Base-by-base conservation (phyloP, 805 yeast species). In the Kodamaea hsintzibuensis region DNA sequence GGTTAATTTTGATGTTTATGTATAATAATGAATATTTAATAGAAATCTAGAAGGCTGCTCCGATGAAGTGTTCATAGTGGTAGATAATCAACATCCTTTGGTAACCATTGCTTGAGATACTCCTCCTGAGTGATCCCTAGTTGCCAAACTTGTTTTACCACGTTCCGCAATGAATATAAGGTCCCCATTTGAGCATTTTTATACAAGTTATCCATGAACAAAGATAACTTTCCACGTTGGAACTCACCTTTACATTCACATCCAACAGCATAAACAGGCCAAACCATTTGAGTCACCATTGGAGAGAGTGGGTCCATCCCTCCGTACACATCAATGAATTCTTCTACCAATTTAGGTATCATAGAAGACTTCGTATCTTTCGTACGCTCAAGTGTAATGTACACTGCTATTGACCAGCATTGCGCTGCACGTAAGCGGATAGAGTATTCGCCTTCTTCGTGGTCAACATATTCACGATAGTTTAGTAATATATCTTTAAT, bases 221-320 rank as follows among this genome's bases (percentile, higher is more conserved):
- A 51, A 46, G 60, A 61, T 37, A 79, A 55, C 8, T 55, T 55
- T 1, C 53, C 44, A 49, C 76, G 60, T 47, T 78, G 79, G 12
- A 58, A 64, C 0, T 51, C 60, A 0, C 73, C 66, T 10, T 61
- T 60, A 51, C 82, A 76, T 54, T 75, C 76, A 49, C 83, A 70
- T 3, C 78, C 81, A 40, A 82, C 68, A 13, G 79, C 79, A 60
- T 78, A 81, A 1, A 82, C 70, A 0, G 86, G 86, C 86, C 86
- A 82, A 3, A 82, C 85, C 86, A 82, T 82, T 59, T 82, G 86
- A 3, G 85, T 81, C 4, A 80, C 78, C 16, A 76, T 65, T 1
- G 85, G 83, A 1, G 82, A 74, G 4, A 63, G 61, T 1, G 78
- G 64, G 14, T 79, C 75, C 75, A 82, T 68, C 0, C 80, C 66